A percentile compares a stretch with the other conserved stretches of the same genome.
phyloP scores from a whole-genome alignment of 2,329 filamentous ascomycete species.

The Paracamarosporium sp. region DNA sequence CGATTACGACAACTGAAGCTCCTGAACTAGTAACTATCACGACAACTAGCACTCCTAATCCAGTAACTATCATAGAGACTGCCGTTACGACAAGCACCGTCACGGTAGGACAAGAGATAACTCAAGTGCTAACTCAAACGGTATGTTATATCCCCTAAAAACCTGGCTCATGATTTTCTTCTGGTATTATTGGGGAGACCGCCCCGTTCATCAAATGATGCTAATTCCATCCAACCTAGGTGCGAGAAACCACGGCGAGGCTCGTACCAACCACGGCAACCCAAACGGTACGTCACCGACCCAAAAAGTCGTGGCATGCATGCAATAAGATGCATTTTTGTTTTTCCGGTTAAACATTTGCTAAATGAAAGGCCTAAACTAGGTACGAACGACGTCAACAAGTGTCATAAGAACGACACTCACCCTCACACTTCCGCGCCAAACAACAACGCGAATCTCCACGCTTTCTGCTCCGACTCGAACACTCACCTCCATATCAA shows the following conservation, averaged over 20 bases:
- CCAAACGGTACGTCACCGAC: background rate
- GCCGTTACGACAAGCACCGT: background rate
- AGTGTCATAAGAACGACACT: background rate
- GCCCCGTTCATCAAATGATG: background rate
- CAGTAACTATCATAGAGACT: no score
- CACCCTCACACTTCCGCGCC: background rate
- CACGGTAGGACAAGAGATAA: background rate
- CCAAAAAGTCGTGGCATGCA: background rate
- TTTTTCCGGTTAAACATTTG: background rate
- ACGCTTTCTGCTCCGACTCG: background rate
- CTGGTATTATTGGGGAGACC: no score
- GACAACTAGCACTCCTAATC: no score
- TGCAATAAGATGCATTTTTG: background rate
- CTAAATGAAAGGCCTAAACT: background rate
- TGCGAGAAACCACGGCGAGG: background rate
- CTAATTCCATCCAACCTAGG: background rate
- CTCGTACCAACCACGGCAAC: background rate
- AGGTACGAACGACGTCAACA: slow-evolving; percentile 2
- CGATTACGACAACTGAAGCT: no score
- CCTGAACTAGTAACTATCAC: no score
- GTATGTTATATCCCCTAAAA: background rate
- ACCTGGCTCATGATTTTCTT: no score
- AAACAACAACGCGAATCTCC: background rate
- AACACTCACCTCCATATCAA: background rate
- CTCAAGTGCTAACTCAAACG: background rate